Conservation (phyloP, 78 protist genomes). For the Abeoforma whisleri region DNA sequence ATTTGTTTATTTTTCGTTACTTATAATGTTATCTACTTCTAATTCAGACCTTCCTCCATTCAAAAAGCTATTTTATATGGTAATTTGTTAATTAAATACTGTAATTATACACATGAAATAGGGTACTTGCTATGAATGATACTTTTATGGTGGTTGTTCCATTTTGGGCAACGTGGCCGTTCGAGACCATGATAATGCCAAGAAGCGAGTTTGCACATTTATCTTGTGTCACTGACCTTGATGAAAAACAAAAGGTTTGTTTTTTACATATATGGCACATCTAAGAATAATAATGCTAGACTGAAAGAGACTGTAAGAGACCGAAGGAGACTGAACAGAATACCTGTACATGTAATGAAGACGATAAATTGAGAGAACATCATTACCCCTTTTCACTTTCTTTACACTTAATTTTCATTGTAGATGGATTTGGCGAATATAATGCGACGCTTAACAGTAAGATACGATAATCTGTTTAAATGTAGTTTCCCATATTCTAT, state of each 20-base stretch:
- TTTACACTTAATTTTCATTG: background rate
- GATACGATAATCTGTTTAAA: conserved; percentile 46
- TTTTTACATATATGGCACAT: too few species aligned
- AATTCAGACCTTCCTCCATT: too few species aligned
- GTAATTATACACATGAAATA: too few species aligned
- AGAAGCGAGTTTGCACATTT: background rate
- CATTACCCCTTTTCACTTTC: background rate
- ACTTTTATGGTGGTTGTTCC: conserved; percentile 48
- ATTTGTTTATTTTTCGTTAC: too few species aligned
- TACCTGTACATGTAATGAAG: too few species aligned
- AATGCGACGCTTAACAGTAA: background rate
- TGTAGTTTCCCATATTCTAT: conserved; percentile 46
- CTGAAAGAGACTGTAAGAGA: too few species aligned
- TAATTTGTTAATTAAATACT: too few species aligned
- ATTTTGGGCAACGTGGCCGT: conserved; percentile 57
- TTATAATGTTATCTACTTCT: too few species aligned
- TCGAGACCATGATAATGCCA: conserved; percentile 41
- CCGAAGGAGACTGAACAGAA: too few species aligned
- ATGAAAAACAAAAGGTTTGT: background rate
- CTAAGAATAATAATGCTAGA: too few species aligned
- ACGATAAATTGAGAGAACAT: background rate
- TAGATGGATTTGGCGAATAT: background rate
- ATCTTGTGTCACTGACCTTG: background rate
- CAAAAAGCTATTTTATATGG: too few species aligned
- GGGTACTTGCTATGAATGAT: too few species aligned